phyloP scores from a whole-genome alignment of 345 rosid genomes.

The Mangifera indica region DNA sequence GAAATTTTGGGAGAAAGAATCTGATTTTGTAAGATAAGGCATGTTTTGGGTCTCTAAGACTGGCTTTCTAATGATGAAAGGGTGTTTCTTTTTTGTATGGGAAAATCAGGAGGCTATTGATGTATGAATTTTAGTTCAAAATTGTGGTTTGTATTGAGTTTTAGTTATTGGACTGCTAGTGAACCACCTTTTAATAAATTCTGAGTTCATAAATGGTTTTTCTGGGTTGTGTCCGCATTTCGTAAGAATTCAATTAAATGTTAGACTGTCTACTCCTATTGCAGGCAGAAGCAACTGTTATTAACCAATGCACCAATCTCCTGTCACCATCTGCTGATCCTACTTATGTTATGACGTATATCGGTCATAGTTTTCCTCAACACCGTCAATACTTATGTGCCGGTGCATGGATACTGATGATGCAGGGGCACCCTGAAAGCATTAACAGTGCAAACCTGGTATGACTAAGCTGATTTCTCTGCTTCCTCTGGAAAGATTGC shows the following conservation, averaged over 20 bases:
- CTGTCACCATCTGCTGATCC: conserved; percentile 87
- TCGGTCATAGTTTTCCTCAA: conserved; percentile 70
- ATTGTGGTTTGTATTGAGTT: neutral
- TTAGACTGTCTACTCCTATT: conserved; percentile 20
- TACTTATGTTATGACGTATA: conserved; percentile 69
- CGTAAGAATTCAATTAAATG: conserved; percentile 18
- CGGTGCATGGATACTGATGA: conserved; percentile 97
- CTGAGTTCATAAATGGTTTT: neutral
- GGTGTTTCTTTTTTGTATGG: neutral
- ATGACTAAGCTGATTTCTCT: conserved; percentile 17
- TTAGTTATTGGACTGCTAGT: neutral
- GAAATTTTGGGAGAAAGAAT: neutral
- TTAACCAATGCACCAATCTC: conserved; percentile 89
- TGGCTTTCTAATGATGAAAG: neutral
- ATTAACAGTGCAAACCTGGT: conserved; percentile 89
- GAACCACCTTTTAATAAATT: neutral
- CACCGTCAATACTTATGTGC: conserved; percentile 92
- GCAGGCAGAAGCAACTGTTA: conserved; percentile 85
- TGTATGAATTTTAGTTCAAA: neutral
- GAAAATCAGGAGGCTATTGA: neutral
- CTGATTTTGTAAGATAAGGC: neutral
- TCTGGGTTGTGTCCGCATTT: neutral
- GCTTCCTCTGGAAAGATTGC: conserved; percentile 5
- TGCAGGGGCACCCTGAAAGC: conserved; percentile 90
- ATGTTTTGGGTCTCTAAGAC: neutral